Percentiles rank a stretch among this genome's conserved stretches.
Conservation (phyloP, 371 early-diverging fungal species). For the Mortierella sp. region DNA sequence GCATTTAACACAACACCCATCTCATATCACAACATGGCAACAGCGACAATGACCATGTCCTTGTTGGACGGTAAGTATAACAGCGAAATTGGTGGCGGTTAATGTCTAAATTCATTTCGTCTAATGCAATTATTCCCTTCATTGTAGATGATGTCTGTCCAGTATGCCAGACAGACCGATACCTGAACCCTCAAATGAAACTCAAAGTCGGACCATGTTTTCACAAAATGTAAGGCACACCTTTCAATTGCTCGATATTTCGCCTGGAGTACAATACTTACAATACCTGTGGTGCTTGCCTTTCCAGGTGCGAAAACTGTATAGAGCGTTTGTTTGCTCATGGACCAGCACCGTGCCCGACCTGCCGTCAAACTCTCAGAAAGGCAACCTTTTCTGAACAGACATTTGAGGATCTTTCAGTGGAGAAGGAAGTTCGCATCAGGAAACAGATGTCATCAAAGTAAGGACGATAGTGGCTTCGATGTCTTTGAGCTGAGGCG, state of each 20-base stretch:
- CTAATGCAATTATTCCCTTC: not conserved
- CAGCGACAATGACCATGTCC: conserved; percentile 18
- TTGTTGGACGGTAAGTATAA: conserved; percentile 25
- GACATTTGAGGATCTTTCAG: conserved; percentile 93
- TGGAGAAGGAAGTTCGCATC: conserved; percentile 96
- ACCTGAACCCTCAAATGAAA: conserved; percentile 93
- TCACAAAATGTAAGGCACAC: conserved; percentile 88
- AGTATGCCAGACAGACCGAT: conserved; percentile 95
- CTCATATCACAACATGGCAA: not conserved
- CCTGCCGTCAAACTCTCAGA: conserved; percentile 85
- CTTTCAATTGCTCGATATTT: too few species aligned
- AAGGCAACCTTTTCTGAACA: conserved; percentile 90
- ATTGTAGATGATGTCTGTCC: conserved; percentile 89
- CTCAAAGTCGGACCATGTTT: conserved; percentile 97
- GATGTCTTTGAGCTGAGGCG: too few species aligned
- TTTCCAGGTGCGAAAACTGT: conserved; percentile 88
- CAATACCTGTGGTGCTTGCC: too few species aligned
- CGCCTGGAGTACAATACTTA: too few species aligned
- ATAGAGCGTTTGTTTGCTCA: conserved; percentile 86
- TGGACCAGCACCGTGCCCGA: conserved; percentile 95
- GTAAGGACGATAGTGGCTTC: conserved; percentile 58
- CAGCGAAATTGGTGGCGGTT: conserved; percentile 19
- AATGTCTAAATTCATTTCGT: not conserved
- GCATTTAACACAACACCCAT: not conserved
- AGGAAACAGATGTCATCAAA: conserved; percentile 84